phyloP scores from a whole-genome alignment of 176 grass and related monocot genomes.

The Pharus latifolius region DNA sequence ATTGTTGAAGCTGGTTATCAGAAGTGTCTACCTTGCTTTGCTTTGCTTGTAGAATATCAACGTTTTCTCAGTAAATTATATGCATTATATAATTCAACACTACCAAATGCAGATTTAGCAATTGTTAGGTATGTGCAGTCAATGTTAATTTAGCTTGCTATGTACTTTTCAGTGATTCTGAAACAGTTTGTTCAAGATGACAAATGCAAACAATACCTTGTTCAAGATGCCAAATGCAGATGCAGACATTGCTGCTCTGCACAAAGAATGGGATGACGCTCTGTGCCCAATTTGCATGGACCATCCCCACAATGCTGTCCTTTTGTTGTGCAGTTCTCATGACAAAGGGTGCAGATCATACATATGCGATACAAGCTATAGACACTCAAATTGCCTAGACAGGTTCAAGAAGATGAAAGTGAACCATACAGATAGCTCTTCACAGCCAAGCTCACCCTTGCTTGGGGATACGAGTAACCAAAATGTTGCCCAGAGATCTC shows the following conservation, averaged over 20 bases:
- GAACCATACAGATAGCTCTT: slow-evolving; percentile 16
- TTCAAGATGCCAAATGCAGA: slow-evolving; percentile 25
- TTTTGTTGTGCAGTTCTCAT: slow-evolving; percentile 47
- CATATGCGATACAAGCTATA: slow-evolving; percentile 78
- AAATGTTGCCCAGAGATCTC: slow-evolving; percentile 16
- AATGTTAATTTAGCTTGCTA: not conserved
- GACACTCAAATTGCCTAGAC: slow-evolving; percentile 79
- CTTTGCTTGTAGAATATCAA: not conserved
- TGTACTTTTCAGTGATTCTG: not conserved
- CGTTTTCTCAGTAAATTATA: not conserved
- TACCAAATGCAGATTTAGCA: not conserved
- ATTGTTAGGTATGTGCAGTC: not conserved
- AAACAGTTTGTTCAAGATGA: slow-evolving; percentile 23
- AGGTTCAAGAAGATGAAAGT: slow-evolving; percentile 53
- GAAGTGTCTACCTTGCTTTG: not conserved
- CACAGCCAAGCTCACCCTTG: slow-evolving; percentile 23
- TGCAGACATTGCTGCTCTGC: slow-evolving; percentile 21
- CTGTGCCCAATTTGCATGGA: slow-evolving; percentile 82
- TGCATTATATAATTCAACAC: not conserved
- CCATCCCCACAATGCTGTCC: slow-evolving; percentile 78
- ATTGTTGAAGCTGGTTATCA: not conserved
- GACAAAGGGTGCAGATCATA: slow-evolving; percentile 68
- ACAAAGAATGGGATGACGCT: slow-evolving; percentile 67
- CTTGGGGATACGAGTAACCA: slow-evolving; percentile 12
- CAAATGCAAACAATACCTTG: slow-evolving; percentile 12